Percentiles rank a stretch among this genome's conserved stretches.
These are phyloP conservation scores for Acaromyces ingoldii DNA, from an alignment of 1,284 basidiomycete genomes.

Conservation along the genomic window DNA sequence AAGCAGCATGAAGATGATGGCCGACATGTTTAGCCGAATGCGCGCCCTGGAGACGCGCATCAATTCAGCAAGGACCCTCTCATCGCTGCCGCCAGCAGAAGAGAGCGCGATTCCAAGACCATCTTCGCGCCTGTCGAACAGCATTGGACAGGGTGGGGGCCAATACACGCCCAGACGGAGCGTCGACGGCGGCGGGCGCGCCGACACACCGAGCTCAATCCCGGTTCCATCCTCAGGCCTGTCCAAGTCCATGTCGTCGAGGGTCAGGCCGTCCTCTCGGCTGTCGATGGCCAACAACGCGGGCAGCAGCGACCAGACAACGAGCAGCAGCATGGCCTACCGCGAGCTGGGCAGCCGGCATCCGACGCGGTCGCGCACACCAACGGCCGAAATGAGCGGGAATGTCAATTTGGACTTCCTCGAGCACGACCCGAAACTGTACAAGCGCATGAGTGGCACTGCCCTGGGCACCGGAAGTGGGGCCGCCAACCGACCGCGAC, in stretches of 20 bases:
- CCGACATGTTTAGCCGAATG: conserved; percentile 41
- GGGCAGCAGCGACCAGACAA: too few species aligned
- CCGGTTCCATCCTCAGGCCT: conserved; percentile 36
- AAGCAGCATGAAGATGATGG: conserved; percentile 24
- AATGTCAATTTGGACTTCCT: too few species aligned
- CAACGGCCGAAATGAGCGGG: too few species aligned
- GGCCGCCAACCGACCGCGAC: too few species aligned
- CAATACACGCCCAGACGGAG: conserved; percentile 16
- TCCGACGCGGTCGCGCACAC: too few species aligned
- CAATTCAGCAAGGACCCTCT: conserved; percentile 28
- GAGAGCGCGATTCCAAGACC: conserved; percentile 45
- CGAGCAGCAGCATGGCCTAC: too few species aligned
- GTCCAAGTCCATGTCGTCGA: conserved; percentile 7
- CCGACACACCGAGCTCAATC: conserved; percentile 27
- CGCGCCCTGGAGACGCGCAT: conserved; percentile 40
- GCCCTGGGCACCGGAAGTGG: too few species aligned
- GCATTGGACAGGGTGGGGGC: conserved; percentile 10
- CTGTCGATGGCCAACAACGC: conserved; percentile 31
- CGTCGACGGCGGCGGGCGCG: conserved; percentile 22
- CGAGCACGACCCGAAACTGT: too few species aligned
- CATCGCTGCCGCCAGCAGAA: conserved; percentile 14
- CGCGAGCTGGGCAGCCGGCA: too few species aligned
- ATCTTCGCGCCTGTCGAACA: conserved; percentile 31
- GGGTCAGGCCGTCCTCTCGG: conserved; percentile 24
- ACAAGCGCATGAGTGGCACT: too few species aligned